These are phyloP conservation scores for Veloporphyrellus conicus DNA, from an alignment of 1,284 basidiomycete species.

Conservation along the genomic window DNA sequence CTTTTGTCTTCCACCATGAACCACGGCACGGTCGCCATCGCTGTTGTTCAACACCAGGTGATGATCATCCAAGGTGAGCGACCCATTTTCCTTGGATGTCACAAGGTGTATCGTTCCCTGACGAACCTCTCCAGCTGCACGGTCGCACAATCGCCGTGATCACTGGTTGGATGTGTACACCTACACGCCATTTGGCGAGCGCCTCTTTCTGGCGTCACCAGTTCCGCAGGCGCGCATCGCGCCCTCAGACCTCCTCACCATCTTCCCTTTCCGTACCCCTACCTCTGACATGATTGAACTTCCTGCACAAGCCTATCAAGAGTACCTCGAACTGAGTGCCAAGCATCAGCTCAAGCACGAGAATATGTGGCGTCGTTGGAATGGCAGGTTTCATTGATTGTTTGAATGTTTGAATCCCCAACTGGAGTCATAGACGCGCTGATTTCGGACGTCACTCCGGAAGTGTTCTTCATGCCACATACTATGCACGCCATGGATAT, in stretches of 20 bases:
- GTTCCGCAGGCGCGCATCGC: constrained; percentile 58
- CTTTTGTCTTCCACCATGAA: constrained; percentile 40
- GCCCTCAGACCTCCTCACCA: constrained; percentile 49
- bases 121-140: constrained; percentile 41
- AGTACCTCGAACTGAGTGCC: constrained; percentile 49
- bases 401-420: background rate
- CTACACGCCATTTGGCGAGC: constrained; percentile 56
- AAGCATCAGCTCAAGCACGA: constrained; percentile 50
- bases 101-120: constrained; percentile 1
- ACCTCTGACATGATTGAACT: constrained; percentile 58
- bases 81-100: background rate
- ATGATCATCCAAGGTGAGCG: constrained; percentile 61
- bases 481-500: constrained; percentile 7
- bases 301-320: constrained; percentile 49
- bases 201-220: constrained; percentile 55
- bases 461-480: background rate
- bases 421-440: background rate
- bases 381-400: constrained; percentile 31
- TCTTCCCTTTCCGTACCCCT: constrained; percentile 45
- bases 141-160: constrained; percentile 49
- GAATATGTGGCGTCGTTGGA: constrained; percentile 49
- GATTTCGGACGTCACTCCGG: background rate
- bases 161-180: constrained; percentile 60
- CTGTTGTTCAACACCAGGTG: constrained; percentile 60
- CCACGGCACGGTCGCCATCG: constrained; percentile 58